Percentiles rank a stretch among this genome's conserved stretches.
phyloP scores from a whole-genome alignment of 1,284 basidiomycete species.

The Abortiporus biennis region DNA sequence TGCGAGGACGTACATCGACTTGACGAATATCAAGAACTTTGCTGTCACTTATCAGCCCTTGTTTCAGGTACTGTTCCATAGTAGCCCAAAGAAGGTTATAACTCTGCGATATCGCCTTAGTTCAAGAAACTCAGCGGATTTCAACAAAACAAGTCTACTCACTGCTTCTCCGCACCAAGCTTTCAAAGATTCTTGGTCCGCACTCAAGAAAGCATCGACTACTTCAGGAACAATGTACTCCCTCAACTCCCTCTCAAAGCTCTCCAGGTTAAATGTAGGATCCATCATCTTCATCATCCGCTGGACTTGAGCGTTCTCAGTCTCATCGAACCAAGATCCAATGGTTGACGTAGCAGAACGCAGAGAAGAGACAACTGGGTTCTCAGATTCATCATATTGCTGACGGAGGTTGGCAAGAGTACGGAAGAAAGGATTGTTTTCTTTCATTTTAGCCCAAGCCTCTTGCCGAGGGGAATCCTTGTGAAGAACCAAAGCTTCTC shows the following conservation, averaged over 20 bases:
- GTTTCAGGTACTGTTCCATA: slow-evolving; percentile 89
- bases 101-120: slow-evolving; percentile 44
- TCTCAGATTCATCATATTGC: slow-evolving; percentile 90
- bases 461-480: slow-evolving; percentile 74
- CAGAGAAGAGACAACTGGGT: slow-evolving; percentile 79
- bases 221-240: slow-evolving; percentile 99
- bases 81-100: slow-evolving; percentile 98
- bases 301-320: slow-evolving; percentile 93
- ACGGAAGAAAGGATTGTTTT: slow-evolving; percentile 68
- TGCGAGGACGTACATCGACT: slow-evolving; percentile 70
- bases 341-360: slow-evolving; percentile 84
- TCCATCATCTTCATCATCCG: slow-evolving; percentile 85
- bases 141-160: slow-evolving; percentile 27
- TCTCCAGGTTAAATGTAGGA: slow-evolving; percentile 81
- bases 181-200: slow-evolving; percentile 80
- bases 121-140: slow-evolving; percentile 1
- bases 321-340: slow-evolving; percentile 93
- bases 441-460: slow-evolving; percentile 71
- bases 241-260: slow-evolving; percentile 85
- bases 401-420: slow-evolving; percentile 56
- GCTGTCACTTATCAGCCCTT: slow-evolving; percentile 86
- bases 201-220: slow-evolving; percentile 91
- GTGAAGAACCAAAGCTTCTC: slow-evolving; percentile 78
- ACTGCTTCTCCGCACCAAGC: slow-evolving; percentile 97
- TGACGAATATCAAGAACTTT: slow-evolving; percentile 92